A percentile compares a stretch with the other conserved stretches of the same genome.
Conservation (phyloP, 176 grass and related monocot species). For the Oryza punctata region DNA sequence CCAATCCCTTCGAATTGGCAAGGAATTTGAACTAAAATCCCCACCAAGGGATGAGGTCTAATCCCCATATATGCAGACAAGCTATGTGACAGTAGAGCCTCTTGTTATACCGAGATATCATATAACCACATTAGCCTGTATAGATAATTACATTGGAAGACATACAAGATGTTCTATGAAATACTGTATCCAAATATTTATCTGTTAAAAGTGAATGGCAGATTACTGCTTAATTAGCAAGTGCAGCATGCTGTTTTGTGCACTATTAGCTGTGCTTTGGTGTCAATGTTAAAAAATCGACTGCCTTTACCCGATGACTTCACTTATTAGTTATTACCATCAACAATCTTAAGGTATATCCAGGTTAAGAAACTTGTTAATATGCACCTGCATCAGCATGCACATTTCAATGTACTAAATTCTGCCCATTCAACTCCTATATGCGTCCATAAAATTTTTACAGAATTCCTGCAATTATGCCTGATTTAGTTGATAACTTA, state of each 20-base stretch:
- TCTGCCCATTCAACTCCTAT: not conserved
- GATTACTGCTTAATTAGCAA: conserved; percentile 4
- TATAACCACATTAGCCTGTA: not conserved
- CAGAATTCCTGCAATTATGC: not conserved
- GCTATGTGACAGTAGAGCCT: not conserved
- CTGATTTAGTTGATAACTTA: conserved; percentile 14
- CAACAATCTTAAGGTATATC: conserved; percentile 10
- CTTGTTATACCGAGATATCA: not conserved
- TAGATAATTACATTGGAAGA: not conserved
- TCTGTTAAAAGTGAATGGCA: conserved; percentile 9
- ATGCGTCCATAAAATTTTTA: conserved; percentile 14
- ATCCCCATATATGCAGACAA: not conserved
- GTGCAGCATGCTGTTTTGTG: conserved; percentile 12
- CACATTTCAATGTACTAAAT: not conserved
- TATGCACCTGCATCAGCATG: not conserved
- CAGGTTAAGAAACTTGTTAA: not conserved
- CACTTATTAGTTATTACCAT: not conserved
- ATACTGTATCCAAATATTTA: not conserved
- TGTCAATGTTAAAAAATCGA: not conserved
- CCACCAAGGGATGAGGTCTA: not conserved
- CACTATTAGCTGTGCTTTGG: conserved; percentile 14
- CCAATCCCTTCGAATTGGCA: not conserved
- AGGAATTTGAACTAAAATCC: not conserved
- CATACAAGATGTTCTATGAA: not conserved
- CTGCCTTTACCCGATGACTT: not conserved